A percentile compares a stretch with the other conserved stretches of the same genome.
Conservation (phyloP, 805 yeast species). For the Candida easanensis region DNA sequence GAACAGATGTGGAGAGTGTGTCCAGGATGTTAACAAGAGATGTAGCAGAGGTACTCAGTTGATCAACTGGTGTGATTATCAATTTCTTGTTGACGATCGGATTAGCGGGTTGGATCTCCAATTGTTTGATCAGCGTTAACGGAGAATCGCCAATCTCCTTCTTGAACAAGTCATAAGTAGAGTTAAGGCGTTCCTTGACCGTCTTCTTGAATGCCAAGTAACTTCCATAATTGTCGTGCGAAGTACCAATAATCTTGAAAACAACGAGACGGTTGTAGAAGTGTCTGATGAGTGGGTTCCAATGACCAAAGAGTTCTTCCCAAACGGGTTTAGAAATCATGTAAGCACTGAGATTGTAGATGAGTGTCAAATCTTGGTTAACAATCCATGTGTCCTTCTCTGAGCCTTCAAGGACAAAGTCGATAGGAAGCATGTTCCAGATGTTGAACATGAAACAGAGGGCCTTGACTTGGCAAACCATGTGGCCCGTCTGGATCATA, state of each 20-base stretch:
- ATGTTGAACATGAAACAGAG: constrained; percentile 66
- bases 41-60: neutral
- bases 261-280: constrained; percentile 64
- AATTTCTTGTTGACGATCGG: constrained; percentile 50
- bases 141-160: neutral
- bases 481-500: constrained; percentile 62
- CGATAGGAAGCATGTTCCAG: constrained; percentile 66
- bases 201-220: constrained; percentile 13
- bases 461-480: constrained; percentile 59
- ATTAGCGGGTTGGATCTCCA: constrained; percentile 27
- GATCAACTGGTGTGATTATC: constrained; percentile 32
- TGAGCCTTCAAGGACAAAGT: constrained; percentile 3
- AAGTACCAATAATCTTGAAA: constrained; percentile 50
- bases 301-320: constrained; percentile 64
- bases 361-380: constrained; percentile 38
- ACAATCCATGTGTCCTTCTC: constrained; percentile 36
- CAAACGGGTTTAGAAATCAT: constrained; percentile 49
- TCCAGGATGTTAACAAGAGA: constrained; percentile 20
- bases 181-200: constrained; percentile 6
- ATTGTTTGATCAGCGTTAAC: neutral
- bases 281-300: constrained; percentile 74
- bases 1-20: neutral
- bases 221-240: constrained; percentile 16
- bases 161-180: constrained; percentile 11
- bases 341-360: constrained; percentile 52